Percentiles rank a stretch among this genome's conserved stretches.
These are phyloP conservation scores for Panicum hallii DNA, from an alignment of 202 grass and related monocot genomes.

Conservation along the genomic window DNA sequence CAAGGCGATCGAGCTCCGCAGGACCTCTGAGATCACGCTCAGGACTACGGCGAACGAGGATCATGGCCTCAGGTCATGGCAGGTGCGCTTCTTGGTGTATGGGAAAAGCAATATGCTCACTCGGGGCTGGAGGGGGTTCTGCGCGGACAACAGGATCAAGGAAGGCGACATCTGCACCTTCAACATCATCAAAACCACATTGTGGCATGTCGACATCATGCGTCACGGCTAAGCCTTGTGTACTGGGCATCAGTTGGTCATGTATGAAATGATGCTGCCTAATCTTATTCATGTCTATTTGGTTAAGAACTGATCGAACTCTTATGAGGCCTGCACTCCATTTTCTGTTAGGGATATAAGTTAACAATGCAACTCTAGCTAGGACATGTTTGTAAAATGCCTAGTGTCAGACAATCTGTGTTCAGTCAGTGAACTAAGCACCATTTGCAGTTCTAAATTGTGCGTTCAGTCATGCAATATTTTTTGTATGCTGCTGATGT, in stretches of 20 bases:
- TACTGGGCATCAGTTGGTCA: background rate
- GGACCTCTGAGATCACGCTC: background rate
- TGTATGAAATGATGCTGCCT: too few relatives aligned
- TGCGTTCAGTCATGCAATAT: too few relatives aligned
- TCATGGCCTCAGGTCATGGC: slow-evolving; percentile 5
- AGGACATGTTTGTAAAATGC: too few relatives aligned
- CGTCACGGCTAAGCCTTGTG: background rate
- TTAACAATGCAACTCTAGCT: too few relatives aligned
- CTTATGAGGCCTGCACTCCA: too few relatives aligned
- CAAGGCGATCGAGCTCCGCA: background rate
- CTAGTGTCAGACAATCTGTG: too few relatives aligned
- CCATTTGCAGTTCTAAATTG: too few relatives aligned
- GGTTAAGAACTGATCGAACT: too few relatives aligned
- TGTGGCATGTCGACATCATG: slow-evolving; percentile 10
- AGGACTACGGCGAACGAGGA: background rate
- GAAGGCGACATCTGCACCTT: slow-evolving; percentile 47
- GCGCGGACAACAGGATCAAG: background rate
- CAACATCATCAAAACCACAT: background rate
- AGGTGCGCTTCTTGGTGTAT: background rate
- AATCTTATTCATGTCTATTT: too few relatives aligned
- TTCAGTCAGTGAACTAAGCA: too few relatives aligned
- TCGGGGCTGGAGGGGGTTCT: slow-evolving; percentile 34
- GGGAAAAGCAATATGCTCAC: background rate
- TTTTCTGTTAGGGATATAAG: too few relatives aligned
- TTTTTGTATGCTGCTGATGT: too few relatives aligned